A percentile compares a stretch with the other conserved stretches of the same genome.
phyloP scores from a whole-genome alignment of 2,329 filamentous ascomycete genomes.

The Colletotrichum australisinense region DNA sequence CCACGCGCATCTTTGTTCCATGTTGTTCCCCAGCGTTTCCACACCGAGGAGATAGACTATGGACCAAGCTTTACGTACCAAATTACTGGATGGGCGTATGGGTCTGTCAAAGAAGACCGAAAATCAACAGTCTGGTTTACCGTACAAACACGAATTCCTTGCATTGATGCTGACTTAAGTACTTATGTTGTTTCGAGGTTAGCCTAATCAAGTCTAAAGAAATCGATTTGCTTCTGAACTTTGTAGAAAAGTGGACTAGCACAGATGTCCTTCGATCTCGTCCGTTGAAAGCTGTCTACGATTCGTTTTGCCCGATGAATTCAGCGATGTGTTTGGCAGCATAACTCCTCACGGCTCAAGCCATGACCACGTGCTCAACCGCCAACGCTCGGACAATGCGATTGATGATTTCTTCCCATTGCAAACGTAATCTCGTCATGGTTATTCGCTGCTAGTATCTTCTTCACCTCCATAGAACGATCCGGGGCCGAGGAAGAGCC shows the following conservation, averaged over 20 bases:
- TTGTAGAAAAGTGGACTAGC: not conserved
- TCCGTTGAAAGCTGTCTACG: not conserved
- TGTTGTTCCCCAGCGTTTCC: conserved; percentile 18
- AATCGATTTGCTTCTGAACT: not conserved
- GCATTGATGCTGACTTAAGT: not conserved
- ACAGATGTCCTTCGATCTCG: not conserved
- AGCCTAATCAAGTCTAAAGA: not conserved
- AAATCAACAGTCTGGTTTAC: not conserved
- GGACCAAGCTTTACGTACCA: conserved; percentile 27
- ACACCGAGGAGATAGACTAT: conserved; percentile 26
- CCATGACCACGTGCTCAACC: conserved; percentile 10
- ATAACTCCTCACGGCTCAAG: too few relatives aligned
- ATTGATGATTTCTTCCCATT: not conserved
- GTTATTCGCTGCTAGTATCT: not conserved
- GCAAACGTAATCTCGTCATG: conserved; percentile 14
- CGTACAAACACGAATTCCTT: not conserved
- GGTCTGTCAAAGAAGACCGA: not conserved
- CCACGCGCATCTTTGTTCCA: conserved; percentile 2
- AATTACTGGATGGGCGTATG: not conserved
- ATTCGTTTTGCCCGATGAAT: not conserved
- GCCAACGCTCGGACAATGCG: not conserved
- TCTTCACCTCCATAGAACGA: not conserved
- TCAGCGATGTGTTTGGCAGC: not conserved
- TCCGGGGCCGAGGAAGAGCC: not conserved
- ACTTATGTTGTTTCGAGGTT: not conserved